A percentile compares a stretch with the other conserved stretches of the same genome.
phyloP scores from a whole-genome alignment of 345 rosid species.

The Lepidium sativum region DNA sequence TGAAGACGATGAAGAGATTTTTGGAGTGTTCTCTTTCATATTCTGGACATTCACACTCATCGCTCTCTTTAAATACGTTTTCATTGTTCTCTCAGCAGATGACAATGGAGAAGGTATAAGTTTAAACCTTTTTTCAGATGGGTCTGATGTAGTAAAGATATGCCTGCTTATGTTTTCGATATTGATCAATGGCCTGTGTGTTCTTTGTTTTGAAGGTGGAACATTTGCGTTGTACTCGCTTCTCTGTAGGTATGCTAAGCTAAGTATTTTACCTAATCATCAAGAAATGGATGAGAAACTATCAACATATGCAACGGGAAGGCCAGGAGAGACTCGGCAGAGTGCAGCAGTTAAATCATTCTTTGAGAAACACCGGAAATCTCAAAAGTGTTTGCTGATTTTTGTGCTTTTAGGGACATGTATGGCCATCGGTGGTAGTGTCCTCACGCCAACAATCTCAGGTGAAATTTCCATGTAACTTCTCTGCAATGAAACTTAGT shows the following conservation, averaged over 20 bases:
- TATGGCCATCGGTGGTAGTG: conserved; percentile 72
- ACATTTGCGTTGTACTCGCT: conserved; percentile 86
- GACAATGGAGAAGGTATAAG: conserved; percentile 81
- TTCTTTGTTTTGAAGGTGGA: conserved; percentile 46
- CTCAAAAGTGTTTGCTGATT: conserved; percentile 42
- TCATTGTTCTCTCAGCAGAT: conserved; percentile 59
- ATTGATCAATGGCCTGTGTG: background rate
- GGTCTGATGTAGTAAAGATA: background rate
- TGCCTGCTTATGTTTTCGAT: background rate
- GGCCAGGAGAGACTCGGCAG: conserved; percentile 38
- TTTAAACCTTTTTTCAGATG: background rate
- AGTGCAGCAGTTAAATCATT: conserved; percentile 44
- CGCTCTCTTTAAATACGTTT: conserved; percentile 62
- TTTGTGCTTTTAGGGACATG: conserved; percentile 69
- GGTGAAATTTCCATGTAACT: conserved; percentile 24
- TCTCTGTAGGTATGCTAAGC: conserved; percentile 67
- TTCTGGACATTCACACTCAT: conserved; percentile 88
- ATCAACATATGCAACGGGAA: conserved; percentile 46
- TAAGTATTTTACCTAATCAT: conserved; percentile 73
- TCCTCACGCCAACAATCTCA: conserved; percentile 86
- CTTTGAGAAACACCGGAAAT: conserved; percentile 49
- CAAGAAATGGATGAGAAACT: conserved; percentile 72
- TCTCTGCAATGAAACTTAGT: background rate
- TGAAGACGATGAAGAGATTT: conserved; percentile 68
- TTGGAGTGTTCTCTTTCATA: conserved; percentile 74